Conservation (phyloP, 2,329 filamentous ascomycete species). For the Aspergillus sp. region DNA sequence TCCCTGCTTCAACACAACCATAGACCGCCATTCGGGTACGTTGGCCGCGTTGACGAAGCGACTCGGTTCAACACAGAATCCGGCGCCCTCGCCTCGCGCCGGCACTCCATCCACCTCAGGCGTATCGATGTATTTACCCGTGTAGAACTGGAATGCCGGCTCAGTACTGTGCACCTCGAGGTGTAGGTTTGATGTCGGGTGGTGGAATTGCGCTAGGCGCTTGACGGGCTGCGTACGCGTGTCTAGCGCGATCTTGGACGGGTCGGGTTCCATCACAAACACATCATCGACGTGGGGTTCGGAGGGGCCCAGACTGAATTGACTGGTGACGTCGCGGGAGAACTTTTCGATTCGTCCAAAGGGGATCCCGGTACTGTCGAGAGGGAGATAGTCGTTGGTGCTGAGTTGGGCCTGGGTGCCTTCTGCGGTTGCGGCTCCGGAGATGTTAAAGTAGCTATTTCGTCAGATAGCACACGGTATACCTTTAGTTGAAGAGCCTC, state of each 20-base stretch:
- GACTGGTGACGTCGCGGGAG: slow-evolving; percentile 53
- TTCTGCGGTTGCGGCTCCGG: slow-evolving; percentile 48
- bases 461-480: background rate
- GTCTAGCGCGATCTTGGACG: slow-evolving; percentile 54
- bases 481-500: slow-evolving; percentile 18
- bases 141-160: slow-evolving; percentile 96
- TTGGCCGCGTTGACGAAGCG: slow-evolving; percentile 86
- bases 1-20: slow-evolving; percentile 76
- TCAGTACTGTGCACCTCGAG: slow-evolving; percentile 86
- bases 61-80: slow-evolving; percentile 87
- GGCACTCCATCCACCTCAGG: slow-evolving; percentile 53
- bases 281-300: slow-evolving; percentile 81
- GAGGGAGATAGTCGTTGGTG: slow-evolving; percentile 61
- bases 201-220: slow-evolving; percentile 62
- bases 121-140: slow-evolving; percentile 74
- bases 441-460: slow-evolving; percentile 60
- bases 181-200: slow-evolving; percentile 66
- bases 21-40: slow-evolving; percentile 66
- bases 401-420: slow-evolving; percentile 53
- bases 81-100: slow-evolving; percentile 59
- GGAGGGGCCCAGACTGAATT: slow-evolving; percentile 63
- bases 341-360: slow-evolving; percentile 57
- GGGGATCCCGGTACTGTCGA: slow-evolving; percentile 67
- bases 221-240: slow-evolving; percentile 56
- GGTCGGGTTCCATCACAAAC: slow-evolving; percentile 66